A percentile compares a stretch with the other conserved stretches of the same genome.
Conservation (phyloP, 2,329 filamentous ascomycete genomes). For the Boeremia lycopersici region DNA sequence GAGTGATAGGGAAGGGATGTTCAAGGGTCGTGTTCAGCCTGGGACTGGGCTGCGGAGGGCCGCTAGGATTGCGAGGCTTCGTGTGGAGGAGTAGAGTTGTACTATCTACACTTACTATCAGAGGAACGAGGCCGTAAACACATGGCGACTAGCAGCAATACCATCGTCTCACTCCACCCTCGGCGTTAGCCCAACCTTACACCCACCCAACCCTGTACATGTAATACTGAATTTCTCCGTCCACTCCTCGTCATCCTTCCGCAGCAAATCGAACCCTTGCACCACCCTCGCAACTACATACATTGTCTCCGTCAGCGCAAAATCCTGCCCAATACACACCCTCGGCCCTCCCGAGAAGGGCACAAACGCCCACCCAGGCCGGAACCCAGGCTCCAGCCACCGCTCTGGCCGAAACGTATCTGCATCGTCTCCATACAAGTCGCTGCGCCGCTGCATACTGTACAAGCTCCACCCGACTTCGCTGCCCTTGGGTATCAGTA, state of each 20-base stretch:
- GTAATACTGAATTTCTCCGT: slow-evolving; percentile 31
- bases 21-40: slow-evolving; percentile 31
- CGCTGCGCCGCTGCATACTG: slow-evolving; percentile 36
- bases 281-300: slow-evolving; percentile 31
- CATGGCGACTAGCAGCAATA: neutral
- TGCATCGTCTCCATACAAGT: slow-evolving; percentile 44
- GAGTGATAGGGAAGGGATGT: slow-evolving; percentile 32
- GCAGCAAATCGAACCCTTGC: slow-evolving; percentile 28
- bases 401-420: slow-evolving; percentile 40
- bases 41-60: slow-evolving; percentile 33
- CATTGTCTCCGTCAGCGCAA: slow-evolving; percentile 31
- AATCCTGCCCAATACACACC: slow-evolving; percentile 37
- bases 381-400: slow-evolving; percentile 35
- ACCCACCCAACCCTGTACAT: slow-evolving; percentile 24
- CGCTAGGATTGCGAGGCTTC: slow-evolving; percentile 19
- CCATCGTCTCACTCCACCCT: neutral
- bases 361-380: slow-evolving; percentile 37
- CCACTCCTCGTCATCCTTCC: slow-evolving; percentile 27
- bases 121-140: no score
- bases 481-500: slow-evolving; percentile 37
- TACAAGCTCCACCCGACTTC: slow-evolving; percentile 23
- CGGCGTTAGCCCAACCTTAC: slow-evolving; percentile 22
- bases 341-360: slow-evolving; percentile 38
- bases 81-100: neutral
- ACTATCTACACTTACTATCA: neutral